Percentiles rank a stretch among this genome's conserved stretches.
Evolutionary conservation across 495 filamentous ascomycete genomes (phyloP).

Genomic region (Glutinoglossum americanum): DNA sequence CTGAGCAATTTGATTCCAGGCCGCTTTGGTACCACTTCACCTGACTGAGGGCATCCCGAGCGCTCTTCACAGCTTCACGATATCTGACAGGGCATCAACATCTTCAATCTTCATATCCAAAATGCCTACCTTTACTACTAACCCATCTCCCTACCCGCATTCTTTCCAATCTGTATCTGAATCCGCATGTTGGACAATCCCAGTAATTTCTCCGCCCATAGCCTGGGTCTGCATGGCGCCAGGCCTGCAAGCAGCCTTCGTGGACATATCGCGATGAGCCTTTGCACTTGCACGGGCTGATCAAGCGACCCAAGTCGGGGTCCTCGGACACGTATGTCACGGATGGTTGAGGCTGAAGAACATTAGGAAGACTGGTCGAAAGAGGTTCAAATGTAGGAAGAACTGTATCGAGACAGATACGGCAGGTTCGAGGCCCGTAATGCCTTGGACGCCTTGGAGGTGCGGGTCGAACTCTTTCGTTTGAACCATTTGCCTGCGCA

Average conservation of each 20-base stretch:
- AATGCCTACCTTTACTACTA: constrained; percentile 31
- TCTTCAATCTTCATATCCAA: neutral
- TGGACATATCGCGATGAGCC: constrained; percentile 87
- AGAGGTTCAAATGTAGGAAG: constrained; percentile 51
- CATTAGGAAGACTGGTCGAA: constrained; percentile 33
- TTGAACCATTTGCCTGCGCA: neutral
- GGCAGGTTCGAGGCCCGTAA: constrained; percentile 52
- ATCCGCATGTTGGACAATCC: constrained; percentile 75
- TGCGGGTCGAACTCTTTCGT: neutral
- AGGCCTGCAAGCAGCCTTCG: constrained; percentile 73
- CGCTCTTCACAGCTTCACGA: no score
- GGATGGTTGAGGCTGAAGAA: constrained; percentile 38
- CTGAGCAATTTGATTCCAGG: no score
- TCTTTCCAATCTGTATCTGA: constrained; percentile 61
- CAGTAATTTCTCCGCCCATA: constrained; percentile 51
- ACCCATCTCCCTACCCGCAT: constrained; percentile 56
- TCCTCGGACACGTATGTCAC: constrained; percentile 58
- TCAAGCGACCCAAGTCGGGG: constrained; percentile 55
- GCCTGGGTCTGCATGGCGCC: constrained; percentile 54
- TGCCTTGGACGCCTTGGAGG: constrained; percentile 12
- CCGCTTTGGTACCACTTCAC: no score
- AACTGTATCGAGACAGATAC: constrained; percentile 80
- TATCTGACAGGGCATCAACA: neutral
- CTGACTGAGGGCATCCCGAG: no score
- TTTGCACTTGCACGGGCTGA: constrained; percentile 84